Evolutionary conservation across 116 monocot genomes (phyloP), one percentile per base, ranked within the genome.

Genomic region (Zostera marina): DNA sequence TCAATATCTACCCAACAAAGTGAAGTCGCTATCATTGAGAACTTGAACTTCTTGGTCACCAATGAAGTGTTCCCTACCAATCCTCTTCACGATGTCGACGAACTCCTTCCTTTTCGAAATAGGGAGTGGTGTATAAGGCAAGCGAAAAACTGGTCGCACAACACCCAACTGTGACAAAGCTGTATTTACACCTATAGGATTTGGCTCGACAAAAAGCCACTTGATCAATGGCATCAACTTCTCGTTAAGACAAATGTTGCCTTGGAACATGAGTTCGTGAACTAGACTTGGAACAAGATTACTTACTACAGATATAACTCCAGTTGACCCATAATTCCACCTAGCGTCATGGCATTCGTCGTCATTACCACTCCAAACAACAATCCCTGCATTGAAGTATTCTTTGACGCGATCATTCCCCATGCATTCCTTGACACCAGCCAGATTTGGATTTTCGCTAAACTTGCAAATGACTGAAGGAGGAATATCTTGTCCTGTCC

Each of bases 401-500:
- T 72, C 55, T 51, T 65, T 71, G 16, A 87, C 66, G 42, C 83
- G 74, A 38, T 85, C 73, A 71, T 83, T 78, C 25, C 91, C 87
- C 19, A 65, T 59, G 22, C 98, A 98, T 63, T 90, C 90, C 72
- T 98, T 98, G 3, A 98, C 69, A 26, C 98, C 86, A 6, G 67
- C 80, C 66, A 86, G 61, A 65, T 98, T 90, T 19, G 60, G 52
- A 56, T 78, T 75, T 40, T 53, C 39, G 0, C 75, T 65, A n/a
- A 90, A 44, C 5, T 22, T 55, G 19, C 69, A 61, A 10, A 90
- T 83, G 19, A 87, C 71, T 0, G 51, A 16, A 66, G 83, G 76
- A 47, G 86, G 79, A 58, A 98, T 90, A 62, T 98, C 90, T 57
- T 98, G 90, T 14, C 81, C 76, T 26, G 78, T 86, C 46, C 91